Conservation (phyloP, 1,284 basidiomycete species). For the Thecaphora thlaspeos region DNA sequence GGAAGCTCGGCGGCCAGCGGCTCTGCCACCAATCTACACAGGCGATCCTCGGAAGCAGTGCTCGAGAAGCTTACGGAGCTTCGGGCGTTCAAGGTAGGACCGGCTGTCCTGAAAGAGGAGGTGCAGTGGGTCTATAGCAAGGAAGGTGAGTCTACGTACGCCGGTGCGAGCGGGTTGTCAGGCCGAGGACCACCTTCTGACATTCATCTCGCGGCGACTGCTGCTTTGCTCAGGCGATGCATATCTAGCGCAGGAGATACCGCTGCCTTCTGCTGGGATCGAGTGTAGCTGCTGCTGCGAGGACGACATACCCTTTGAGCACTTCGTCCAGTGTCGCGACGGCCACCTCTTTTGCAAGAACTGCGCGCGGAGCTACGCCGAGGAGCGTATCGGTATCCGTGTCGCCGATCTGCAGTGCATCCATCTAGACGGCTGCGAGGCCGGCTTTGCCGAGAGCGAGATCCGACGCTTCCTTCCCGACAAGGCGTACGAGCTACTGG, state of each 20-base stretch:
- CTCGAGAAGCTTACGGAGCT: background rate
- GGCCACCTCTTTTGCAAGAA: slow-evolving; percentile 71
- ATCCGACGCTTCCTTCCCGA: slow-evolving; percentile 20
- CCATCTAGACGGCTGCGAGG: slow-evolving; percentile 37
- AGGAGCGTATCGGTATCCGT: slow-evolving; percentile 57
- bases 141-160: background rate
- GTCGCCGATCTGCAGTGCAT: slow-evolving; percentile 38
- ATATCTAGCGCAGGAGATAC: background rate
- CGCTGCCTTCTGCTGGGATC: slow-evolving; percentile 5
- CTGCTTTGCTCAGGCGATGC: background rate
- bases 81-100: background rate
- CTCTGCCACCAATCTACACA: background rate
- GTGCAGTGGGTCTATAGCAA: background rate
- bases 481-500: slow-evolving; percentile 30
- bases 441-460: slow-evolving; percentile 32
- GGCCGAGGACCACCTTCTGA: too few relatives aligned
- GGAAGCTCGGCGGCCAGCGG: background rate
- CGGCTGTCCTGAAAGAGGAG: background rate
- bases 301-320: slow-evolving; percentile 5
- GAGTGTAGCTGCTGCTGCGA: slow-evolving; percentile 52
- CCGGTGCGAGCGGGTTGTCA: too few relatives aligned
- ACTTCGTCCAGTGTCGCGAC: slow-evolving; percentile 80
- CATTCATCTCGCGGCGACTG: too few relatives aligned
- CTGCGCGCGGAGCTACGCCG: slow-evolving; percentile 63
- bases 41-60: background rate